Evolutionary conservation across 2,329 filamentous ascomycete genomes (phyloP).

Genomic region (Penicillium janthinellum): DNA sequence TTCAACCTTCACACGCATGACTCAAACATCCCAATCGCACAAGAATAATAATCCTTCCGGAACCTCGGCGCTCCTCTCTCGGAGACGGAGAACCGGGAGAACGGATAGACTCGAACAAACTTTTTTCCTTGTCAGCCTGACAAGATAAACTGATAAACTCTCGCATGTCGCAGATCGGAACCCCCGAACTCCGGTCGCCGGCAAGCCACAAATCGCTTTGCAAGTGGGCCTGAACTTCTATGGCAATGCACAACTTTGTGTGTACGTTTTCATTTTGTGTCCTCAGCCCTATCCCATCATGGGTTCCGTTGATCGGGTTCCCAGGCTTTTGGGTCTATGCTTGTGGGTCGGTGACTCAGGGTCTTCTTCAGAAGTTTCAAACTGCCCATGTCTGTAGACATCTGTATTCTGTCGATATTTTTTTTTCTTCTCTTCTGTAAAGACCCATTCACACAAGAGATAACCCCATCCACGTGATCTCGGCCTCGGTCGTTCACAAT

Average conservation of each 20-base stretch:
- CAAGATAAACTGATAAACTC: background rate
- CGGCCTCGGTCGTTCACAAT: background rate
- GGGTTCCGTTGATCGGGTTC: background rate
- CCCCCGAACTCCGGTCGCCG: constrained; percentile 1
- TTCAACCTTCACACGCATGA: background rate
- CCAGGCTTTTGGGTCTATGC: background rate
- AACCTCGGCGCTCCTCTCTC: background rate
- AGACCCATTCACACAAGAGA: background rate
- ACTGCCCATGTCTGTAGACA: background rate
- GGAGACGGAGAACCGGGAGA: background rate
- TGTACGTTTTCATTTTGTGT: background rate
- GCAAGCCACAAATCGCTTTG: background rate
- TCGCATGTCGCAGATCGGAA: background rate
- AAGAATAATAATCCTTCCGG: background rate
- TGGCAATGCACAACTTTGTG: background rate
- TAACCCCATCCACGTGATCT: background rate
- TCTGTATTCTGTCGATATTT: background rate
- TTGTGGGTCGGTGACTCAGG: background rate
- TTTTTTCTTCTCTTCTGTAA: background rate
- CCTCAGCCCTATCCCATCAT: background rate
- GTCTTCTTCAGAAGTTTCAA: too few species aligned
- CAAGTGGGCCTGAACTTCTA: background rate
- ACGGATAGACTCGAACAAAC: background rate
- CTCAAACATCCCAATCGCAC: background rate
- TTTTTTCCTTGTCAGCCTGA: background rate